phyloP scores from a whole-genome alignment of 495 filamentous ascomycete species.

The Hypoxylon trugodes region DNA sequence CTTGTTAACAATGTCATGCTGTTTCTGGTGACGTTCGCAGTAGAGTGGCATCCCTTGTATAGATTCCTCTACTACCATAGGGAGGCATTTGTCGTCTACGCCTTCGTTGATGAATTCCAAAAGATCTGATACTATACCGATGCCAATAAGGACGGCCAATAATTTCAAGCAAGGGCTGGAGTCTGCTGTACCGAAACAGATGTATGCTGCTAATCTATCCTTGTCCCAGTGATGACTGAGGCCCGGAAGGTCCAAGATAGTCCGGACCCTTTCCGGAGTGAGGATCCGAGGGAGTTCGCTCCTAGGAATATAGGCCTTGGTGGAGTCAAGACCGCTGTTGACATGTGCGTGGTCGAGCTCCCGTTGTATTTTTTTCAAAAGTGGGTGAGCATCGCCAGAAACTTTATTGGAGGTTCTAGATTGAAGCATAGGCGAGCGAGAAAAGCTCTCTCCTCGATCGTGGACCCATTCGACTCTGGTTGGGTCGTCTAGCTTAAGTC shows the following conservation, averaged over 20 bases:
- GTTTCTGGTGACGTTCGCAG: conserved; percentile 3
- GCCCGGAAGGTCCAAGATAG: background rate
- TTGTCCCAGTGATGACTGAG: conserved; percentile 3
- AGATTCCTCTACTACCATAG: background rate
- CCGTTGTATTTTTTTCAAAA: background rate
- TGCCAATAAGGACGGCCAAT: conserved; percentile 18
- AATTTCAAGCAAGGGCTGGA: background rate
- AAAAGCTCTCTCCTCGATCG: conserved; percentile 5
- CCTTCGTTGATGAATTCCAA: conserved; percentile 19
- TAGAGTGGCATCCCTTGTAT: background rate
- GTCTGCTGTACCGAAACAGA: conserved; percentile 1
- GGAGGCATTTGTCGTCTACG: conserved; percentile 26
- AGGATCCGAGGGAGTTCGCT: conserved; percentile 3
- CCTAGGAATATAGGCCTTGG: conserved; percentile 11
- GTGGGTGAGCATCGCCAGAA: no score
- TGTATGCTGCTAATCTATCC: background rate
- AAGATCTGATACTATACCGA: background rate
- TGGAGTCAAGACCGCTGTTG: background rate
- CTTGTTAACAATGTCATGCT: conserved; percentile 2
- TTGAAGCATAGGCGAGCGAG: background rate
- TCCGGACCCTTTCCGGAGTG: conserved; percentile 8
- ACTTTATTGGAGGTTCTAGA: no score
- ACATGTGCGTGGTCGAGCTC: conserved; percentile 2
- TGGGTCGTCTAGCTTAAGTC: conserved; percentile 5
- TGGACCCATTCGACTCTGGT: conserved; percentile 2